Evolutionary conservation across 1,284 basidiomycete genomes (phyloP).

Genomic region (Ustilago loliicola): DNA sequence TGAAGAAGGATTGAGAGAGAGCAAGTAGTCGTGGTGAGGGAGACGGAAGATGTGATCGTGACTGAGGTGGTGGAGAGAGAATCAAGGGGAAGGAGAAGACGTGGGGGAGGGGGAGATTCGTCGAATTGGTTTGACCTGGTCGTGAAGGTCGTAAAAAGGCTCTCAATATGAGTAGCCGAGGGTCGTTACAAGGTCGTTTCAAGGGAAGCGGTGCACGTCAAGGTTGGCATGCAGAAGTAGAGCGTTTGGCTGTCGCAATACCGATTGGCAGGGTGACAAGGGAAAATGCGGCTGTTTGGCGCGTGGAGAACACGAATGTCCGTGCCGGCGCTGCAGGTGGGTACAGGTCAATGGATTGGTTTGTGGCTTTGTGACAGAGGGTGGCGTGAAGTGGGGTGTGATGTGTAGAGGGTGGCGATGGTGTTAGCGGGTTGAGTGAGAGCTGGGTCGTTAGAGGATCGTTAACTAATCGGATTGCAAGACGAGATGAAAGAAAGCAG

Average conservation of each 20-base stretch:
- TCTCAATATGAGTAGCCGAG: conserved; percentile 21
- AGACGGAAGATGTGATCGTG: background rate
- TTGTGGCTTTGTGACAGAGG: conserved; percentile 15
- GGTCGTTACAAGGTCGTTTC: conserved; percentile 53
- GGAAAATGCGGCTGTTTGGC: conserved; percentile 18
- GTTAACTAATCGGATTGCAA: conserved; percentile 31
- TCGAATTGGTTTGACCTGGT: conserved; percentile 14
- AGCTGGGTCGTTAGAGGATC: conserved; percentile 46
- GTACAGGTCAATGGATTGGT: conserved; percentile 3
- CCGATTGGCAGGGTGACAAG: conserved; percentile 11
- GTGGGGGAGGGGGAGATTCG: conserved; percentile 4
- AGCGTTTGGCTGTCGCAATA: conserved; percentile 8
- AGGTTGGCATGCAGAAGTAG: conserved; percentile 36
- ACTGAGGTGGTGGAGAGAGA: conserved; percentile 7
- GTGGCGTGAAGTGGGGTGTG: conserved; percentile 41
- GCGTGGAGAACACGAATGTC: conserved; percentile 23
- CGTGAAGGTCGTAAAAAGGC: conserved; percentile 35
- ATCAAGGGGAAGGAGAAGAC: background rate
- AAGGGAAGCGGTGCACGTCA: conserved; percentile 26
- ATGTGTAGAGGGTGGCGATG: conserved; percentile 16
- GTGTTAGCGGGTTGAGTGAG: background rate
- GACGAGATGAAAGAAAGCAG: conserved; percentile 7
- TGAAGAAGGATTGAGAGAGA: background rate
- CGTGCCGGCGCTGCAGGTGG: conserved; percentile 32
- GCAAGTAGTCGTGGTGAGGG: background rate